A percentile compares a stretch with the other conserved stretches of the same genome.
phyloP scores from a whole-genome alignment of 2,329 filamentous ascomycete genomes.

The Xylariomycetidae sp. region DNA sequence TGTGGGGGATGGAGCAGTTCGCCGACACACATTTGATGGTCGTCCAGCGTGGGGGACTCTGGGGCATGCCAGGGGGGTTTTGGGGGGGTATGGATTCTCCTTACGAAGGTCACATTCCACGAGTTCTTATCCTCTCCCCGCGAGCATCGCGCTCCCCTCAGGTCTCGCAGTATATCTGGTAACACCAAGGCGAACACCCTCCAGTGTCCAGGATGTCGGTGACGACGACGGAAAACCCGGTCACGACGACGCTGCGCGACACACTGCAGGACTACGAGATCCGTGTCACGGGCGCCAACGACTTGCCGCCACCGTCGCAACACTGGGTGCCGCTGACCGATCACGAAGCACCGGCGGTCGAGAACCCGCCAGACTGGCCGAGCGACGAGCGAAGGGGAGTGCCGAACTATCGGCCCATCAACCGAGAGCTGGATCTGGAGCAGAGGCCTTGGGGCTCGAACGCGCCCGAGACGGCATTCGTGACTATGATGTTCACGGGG shows the following conservation, averaged over 20 bases:
- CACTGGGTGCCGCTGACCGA: constrained; percentile 15
- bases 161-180: too few relatives aligned
- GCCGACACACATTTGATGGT: not conserved
- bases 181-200: too few relatives aligned
- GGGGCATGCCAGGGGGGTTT: too few relatives aligned
- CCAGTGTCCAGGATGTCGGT: too few relatives aligned
- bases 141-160: too few relatives aligned
- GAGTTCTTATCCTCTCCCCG: too few relatives aligned
- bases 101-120: too few relatives aligned
- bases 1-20: constrained; percentile 2
- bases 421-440: constrained; percentile 16
- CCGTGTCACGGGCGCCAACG: constrained; percentile 12
- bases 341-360: constrained; percentile 9
- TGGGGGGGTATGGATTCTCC: too few relatives aligned
- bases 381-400: constrained; percentile 18
- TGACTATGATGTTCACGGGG: constrained; percentile 23
- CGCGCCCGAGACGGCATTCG: constrained; percentile 16
- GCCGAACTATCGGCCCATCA: constrained; percentile 22
- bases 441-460: constrained; percentile 21
- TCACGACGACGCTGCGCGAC: constrained; percentile 12
- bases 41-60: constrained; percentile 2
- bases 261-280: constrained; percentile 25
- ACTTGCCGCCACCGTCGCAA: constrained; percentile 4
- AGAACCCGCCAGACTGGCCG: constrained; percentile 21
- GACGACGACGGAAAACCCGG: constrained; percentile 18